Evolutionary conservation across 2,329 filamentous ascomycete genomes (phyloP).

Genomic region (Cladophialophora chaetospira): DNA sequence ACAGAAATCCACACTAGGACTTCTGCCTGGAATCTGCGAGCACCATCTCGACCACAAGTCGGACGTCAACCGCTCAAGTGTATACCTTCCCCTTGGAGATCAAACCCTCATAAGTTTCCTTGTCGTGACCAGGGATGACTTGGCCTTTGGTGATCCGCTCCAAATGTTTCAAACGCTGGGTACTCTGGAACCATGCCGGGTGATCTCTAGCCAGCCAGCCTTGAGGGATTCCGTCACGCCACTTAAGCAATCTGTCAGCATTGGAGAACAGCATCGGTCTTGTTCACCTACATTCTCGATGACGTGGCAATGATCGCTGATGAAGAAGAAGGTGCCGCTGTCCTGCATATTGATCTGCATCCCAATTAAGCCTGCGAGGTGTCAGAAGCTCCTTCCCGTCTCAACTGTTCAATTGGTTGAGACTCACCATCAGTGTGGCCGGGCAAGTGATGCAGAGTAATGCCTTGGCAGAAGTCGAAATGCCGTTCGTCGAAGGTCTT

Average conservation of each 20-base stretch:
- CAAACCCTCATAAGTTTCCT: slow-evolving; percentile 30
- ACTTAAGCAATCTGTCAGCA: slow-evolving; percentile 21
- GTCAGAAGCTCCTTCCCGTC: slow-evolving; percentile 11
- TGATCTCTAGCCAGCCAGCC: slow-evolving; percentile 33
- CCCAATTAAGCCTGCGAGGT: slow-evolving; percentile 26
- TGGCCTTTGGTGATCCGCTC: slow-evolving; percentile 28
- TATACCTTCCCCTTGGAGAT: slow-evolving; percentile 21
- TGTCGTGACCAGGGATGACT: slow-evolving; percentile 32
- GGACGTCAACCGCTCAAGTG: slow-evolving; percentile 18
- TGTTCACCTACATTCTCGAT: slow-evolving; percentile 31
- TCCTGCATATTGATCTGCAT: slow-evolving; percentile 34
- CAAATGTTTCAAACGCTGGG: slow-evolving; percentile 32
- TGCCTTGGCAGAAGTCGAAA: slow-evolving; percentile 33
- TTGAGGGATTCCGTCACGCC: slow-evolving; percentile 33
- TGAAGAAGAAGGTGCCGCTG: slow-evolving; percentile 33
- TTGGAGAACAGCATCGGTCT: not conserved
- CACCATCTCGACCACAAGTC: not conserved
- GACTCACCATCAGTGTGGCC: slow-evolving; percentile 32
- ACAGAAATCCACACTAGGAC: not conserved
- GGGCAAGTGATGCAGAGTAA: slow-evolving; percentile 32
- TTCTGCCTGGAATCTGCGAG: not conserved
- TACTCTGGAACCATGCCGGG: slow-evolving; percentile 32
- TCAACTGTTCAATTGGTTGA: not conserved
- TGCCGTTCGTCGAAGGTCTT: slow-evolving; percentile 33
- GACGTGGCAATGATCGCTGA: slow-evolving; percentile 33